Evolutionary conservation across 148 eudicot species (phyloP).

Genomic region (Heliosperma pusillum): DNA sequence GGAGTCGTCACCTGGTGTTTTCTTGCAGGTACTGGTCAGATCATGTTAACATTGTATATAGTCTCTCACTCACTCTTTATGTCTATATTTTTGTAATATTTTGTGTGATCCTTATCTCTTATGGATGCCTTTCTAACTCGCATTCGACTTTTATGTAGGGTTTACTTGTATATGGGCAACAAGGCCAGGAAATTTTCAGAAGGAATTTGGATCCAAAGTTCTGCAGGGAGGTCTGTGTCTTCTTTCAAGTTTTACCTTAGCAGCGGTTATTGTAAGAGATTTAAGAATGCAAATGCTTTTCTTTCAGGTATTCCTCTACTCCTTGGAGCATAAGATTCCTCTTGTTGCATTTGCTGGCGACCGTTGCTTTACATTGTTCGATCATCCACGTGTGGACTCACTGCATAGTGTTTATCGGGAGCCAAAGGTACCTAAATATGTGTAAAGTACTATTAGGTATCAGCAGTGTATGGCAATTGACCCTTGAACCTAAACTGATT

Average conservation of each 20-base stretch:
- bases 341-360: slow-evolving; percentile 75
- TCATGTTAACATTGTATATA: not conserved
- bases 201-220: slow-evolving; percentile 60
- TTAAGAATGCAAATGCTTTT: slow-evolving; percentile 2
- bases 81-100: not conserved
- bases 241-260: not conserved
- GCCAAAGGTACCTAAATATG: slow-evolving; percentile 57
- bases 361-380: slow-evolving; percentile 77
- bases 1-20: slow-evolving; percentile 77
- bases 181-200: slow-evolving; percentile 81
- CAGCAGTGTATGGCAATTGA: no score
- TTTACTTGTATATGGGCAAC: no score
- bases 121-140: not conserved
- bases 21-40: slow-evolving; percentile 57
- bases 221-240: slow-evolving; percentile 66
- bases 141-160: slow-evolving; percentile 19
- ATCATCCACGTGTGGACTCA: slow-evolving; percentile 74
- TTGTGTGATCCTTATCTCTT: not conserved
- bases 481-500: no score
- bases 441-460: not conserved
- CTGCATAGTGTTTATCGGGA: slow-evolving; percentile 76
- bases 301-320: slow-evolving; percentile 67
- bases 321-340: slow-evolving; percentile 62
- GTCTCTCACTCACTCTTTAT: not conserved
- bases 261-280: not conserved